Evolutionary conservation across 305 asterid species (phyloP).

Genomic region (Fraxinus sp.): DNA sequence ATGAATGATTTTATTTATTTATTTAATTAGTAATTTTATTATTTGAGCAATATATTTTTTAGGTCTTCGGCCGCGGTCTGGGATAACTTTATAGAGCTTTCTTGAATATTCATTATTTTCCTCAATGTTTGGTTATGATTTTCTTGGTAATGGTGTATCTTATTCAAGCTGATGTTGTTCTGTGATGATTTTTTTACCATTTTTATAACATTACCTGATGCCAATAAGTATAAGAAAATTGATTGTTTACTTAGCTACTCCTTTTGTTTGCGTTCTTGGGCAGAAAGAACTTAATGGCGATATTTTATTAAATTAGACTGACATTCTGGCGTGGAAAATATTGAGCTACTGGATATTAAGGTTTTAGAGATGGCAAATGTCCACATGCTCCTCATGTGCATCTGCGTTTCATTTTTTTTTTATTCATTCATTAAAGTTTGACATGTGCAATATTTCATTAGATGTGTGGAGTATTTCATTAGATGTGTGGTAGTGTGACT

Average conservation of each 20-base stretch:
- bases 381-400: not conserved
- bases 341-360: not conserved
- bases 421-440: not conserved
- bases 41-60: not conserved
- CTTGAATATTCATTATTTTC: not conserved
- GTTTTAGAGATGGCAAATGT: not conserved
- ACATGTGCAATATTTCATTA: not conserved
- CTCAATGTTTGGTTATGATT: not conserved
- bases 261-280: not conserved
- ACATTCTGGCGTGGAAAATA: not conserved
- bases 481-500: not conserved
- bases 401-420: not conserved
- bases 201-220: not conserved
- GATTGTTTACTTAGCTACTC: not conserved
- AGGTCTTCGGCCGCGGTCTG: not conserved
- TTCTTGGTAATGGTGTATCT: not conserved
- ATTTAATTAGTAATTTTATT: not conserved
- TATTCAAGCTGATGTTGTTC: slow-evolving; percentile 1
- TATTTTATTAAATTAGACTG: not conserved
- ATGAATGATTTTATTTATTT: not conserved
- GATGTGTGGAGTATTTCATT: not conserved
- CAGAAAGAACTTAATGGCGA: not conserved
- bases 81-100: not conserved
- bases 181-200: not conserved
- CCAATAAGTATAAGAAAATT: not conserved